Conservation (phyloP, 345 rosid species). For the Turnera subulata region DNA sequence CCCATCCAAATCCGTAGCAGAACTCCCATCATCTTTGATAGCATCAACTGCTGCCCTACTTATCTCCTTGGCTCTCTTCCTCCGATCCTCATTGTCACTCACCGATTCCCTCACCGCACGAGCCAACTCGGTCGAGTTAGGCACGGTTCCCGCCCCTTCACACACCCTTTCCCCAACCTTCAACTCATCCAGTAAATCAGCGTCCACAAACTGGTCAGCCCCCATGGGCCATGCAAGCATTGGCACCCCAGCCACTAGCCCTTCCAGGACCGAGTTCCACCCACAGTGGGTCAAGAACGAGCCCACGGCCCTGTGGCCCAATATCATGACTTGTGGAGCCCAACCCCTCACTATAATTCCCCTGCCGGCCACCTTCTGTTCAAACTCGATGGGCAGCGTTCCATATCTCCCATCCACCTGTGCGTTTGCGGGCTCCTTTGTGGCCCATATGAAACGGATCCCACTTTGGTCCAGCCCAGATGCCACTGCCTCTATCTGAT, state of each 20-base stretch:
- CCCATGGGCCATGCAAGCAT: conserved; percentile 71
- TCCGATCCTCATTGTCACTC: conserved; percentile 13
- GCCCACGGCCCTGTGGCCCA: conserved; percentile 47
- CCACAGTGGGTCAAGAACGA: conserved; percentile 66
- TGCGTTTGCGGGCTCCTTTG: conserved; percentile 19
- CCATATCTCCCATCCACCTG: conserved; percentile 12
- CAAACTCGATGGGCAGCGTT: conserved; percentile 28
- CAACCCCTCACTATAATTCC: conserved; percentile 49
- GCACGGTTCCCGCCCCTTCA: conserved; percentile 38
- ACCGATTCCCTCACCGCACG: conserved; percentile 29
- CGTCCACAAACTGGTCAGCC: conserved; percentile 53
- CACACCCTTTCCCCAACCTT: conserved; percentile 44
- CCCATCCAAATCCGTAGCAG: conserved; percentile 38
- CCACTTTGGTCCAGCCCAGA: conserved; percentile 43
- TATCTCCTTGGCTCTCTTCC: conserved; percentile 24
- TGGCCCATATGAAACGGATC: conserved; percentile 49
- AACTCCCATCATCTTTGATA: conserved; percentile 39
- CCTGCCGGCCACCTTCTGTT: conserved; percentile 45
- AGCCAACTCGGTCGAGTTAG: conserved; percentile 35
- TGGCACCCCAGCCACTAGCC: conserved; percentile 38
- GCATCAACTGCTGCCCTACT: conserved; percentile 43
- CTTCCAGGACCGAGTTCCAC: conserved; percentile 65
- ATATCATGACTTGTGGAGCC: conserved; percentile 48
- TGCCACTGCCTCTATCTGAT: conserved; percentile 43
- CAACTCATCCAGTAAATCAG: conserved; percentile 44